Conservation (phyloP, 768 basidiomycete species). For the Mycena rebaudengoi region DNA sequence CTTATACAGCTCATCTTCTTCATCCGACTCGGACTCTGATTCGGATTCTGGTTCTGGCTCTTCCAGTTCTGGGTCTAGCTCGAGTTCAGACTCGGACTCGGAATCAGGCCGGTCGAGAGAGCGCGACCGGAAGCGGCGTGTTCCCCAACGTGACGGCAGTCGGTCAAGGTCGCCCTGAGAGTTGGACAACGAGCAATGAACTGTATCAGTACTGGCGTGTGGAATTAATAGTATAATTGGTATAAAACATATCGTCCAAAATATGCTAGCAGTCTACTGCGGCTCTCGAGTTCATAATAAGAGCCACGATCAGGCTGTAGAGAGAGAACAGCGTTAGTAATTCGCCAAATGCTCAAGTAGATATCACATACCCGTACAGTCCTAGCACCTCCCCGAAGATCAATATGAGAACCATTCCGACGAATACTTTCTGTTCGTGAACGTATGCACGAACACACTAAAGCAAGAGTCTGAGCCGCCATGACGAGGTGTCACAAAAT, state of each 20-base stretch:
- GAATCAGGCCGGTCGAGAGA: slow-evolving; percentile 51
- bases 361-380: slow-evolving; percentile 73
- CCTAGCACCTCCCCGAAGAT: slow-evolving; percentile 93
- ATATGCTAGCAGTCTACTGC: slow-evolving; percentile 45
- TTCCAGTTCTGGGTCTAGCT: slow-evolving; percentile 30
- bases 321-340: neutral
- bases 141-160: slow-evolving; percentile 35
- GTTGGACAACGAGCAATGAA: neutral
- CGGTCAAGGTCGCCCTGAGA: slow-evolving; percentile 27
- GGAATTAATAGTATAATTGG: slow-evolving; percentile 26
- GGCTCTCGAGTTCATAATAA: slow-evolving; percentile 89
- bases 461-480: neutral
- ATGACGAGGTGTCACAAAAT: neutral
- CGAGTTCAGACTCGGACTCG: slow-evolving; percentile 47
- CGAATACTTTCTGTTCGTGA: slow-evolving; percentile 90
- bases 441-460: slow-evolving; percentile 93
- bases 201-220: slow-evolving; percentile 23
- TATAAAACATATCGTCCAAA: slow-evolving; percentile 42
- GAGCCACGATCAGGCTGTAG: slow-evolving; percentile 80
- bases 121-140: slow-evolving; percentile 49
- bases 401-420: slow-evolving; percentile 95
- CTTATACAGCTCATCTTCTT: slow-evolving; percentile 34
- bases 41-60: slow-evolving; percentile 47
- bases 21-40: slow-evolving; percentile 55
- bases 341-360: neutral